Evolutionary conservation across 805 yeast genomes (phyloP), one percentile per base, ranked within the genome.

Genomic region (Nakazawaea molendinolei): DNA sequence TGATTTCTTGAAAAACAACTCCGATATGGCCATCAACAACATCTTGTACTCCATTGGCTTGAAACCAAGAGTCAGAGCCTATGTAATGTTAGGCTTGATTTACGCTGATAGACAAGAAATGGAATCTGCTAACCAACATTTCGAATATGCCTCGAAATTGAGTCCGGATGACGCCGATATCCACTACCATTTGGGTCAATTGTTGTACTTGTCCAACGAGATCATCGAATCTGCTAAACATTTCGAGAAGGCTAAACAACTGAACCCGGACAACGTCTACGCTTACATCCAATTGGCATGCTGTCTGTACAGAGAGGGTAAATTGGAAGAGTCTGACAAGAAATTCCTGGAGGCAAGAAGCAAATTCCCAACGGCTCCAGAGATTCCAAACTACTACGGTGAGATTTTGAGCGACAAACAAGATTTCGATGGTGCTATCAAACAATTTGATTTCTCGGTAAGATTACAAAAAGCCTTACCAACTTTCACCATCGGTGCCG

Each of bases 171-270:
- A 78, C 51, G 78, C 92, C 23, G 95, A 92, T 53, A 74, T 82
- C 47, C 85, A 79, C 67, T 92, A 92, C 69, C 98, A 92, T 64
- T 78, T 82, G 57, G 98, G 95, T 48, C 99, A 92, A 73, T 71
- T 89, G 55, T 75, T 72, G 58, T 90, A 89, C 65, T 66, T 92
- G 51, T 76, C 85, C 44, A 80, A 79, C 44, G 84, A 86, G 43
- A 75, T 83, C 52, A 63, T 61, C 25, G 68, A 76, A 45, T 97
- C 98, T 24, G 72, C 77, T 51, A 63, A 57, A 27, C 77, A 84
- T 62, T 92, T 87, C 55, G 71, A 71, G 49, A 80, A 78, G 60
- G 82, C 95, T 31, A 78, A 79, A 54, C 75, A 74, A 45, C 66
- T 76, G 51, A 85, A 86, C 62, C 78, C 81, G 41, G 62, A 72